A percentile compares a stretch with the other conserved stretches of the same genome.
These are phyloP conservation scores for Nasturtium officinale DNA, from an alignment of 345 rosid genomes.

Conservation along the genomic window DNA sequence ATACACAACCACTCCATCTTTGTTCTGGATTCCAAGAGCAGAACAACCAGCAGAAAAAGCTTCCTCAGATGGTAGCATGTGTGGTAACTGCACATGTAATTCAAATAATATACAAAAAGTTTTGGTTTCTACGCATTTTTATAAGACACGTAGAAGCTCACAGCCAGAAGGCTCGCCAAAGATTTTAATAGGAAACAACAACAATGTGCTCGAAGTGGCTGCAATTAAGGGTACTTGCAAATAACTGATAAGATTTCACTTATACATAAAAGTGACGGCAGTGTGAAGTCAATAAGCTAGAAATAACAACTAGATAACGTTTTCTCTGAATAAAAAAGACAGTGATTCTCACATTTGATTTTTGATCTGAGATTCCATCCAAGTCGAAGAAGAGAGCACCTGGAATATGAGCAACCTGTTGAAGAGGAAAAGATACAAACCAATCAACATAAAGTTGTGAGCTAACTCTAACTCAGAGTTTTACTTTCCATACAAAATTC, in stretches of 20 bases:
- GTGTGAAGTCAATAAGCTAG: conserved; percentile 8
- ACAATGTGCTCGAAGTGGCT: background rate
- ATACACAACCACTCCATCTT: conserved; percentile 87
- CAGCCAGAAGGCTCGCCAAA: background rate
- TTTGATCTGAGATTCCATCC: conserved; percentile 82
- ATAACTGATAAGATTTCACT: background rate
- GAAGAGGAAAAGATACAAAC: conserved; percentile 22
- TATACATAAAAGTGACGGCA: conserved; percentile 2
- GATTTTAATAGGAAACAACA: background rate
- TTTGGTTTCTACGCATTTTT: conserved; percentile 2
- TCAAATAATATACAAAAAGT: background rate
- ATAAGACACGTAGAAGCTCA: conserved; percentile 4
- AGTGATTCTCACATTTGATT: conserved; percentile 55
- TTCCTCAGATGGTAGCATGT: conserved; percentile 94
- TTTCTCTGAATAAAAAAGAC: background rate
- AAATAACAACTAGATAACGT: conserved; percentile 6
- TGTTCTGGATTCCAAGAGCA: conserved; percentile 89
- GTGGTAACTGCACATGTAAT: conserved; percentile 68
- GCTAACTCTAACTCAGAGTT: background rate
- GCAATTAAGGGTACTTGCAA: conserved; percentile 11
- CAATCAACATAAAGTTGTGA: conserved; percentile 24
- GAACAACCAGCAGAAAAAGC: conserved; percentile 96
- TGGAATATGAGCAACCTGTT: conserved; percentile 94
- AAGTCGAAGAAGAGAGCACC: conserved; percentile 92
- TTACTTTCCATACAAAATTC: background rate